phyloP scores from a whole-genome alignment of 768 basidiomycete species.

The Auricularia auricula-judae region DNA sequence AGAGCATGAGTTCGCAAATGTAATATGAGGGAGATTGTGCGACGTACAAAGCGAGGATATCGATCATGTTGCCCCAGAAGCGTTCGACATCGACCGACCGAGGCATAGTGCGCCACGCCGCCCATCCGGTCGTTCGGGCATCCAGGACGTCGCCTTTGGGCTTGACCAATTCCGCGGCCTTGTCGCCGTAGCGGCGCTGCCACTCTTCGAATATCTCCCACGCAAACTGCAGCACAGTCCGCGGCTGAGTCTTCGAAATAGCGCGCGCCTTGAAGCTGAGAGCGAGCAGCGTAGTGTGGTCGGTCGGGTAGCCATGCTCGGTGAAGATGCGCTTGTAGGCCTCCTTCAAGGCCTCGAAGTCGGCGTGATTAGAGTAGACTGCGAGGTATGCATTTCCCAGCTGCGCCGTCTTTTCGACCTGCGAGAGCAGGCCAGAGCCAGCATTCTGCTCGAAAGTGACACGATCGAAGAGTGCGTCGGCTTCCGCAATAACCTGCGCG shows the following conservation, averaged over 20 bases:
- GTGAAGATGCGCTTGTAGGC: constrained; percentile 36
- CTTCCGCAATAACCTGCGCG: constrained; percentile 64
- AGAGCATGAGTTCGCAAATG: constrained; percentile 27
- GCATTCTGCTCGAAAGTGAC: constrained; percentile 35
- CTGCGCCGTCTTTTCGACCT: constrained; percentile 46
- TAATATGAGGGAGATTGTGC: not conserved
- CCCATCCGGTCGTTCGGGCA: not conserved
- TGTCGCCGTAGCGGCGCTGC: constrained; percentile 16
- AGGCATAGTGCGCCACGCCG: not conserved
- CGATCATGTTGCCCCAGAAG: constrained; percentile 58
- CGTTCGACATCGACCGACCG: constrained; percentile 37
- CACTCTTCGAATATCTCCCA: constrained; percentile 60
- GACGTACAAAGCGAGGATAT: constrained; percentile 50
- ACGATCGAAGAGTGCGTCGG: constrained; percentile 48
- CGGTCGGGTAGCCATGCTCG: constrained; percentile 40
- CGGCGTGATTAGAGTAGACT: constrained; percentile 52
- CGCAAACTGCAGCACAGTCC: constrained; percentile 38
- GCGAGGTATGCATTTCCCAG: constrained; percentile 76
- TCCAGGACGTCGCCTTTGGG: not conserved
- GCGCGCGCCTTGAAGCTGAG: constrained; percentile 26
- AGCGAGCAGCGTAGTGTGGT: constrained; percentile 56
- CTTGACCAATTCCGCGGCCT: not conserved
- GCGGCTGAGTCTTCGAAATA: constrained; percentile 29
- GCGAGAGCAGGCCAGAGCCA: constrained; percentile 32
- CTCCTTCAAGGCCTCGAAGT: constrained; percentile 35